Conservation (phyloP, 495 filamentous ascomycete genomes). For the Recurvomyces mirabilis region DNA sequence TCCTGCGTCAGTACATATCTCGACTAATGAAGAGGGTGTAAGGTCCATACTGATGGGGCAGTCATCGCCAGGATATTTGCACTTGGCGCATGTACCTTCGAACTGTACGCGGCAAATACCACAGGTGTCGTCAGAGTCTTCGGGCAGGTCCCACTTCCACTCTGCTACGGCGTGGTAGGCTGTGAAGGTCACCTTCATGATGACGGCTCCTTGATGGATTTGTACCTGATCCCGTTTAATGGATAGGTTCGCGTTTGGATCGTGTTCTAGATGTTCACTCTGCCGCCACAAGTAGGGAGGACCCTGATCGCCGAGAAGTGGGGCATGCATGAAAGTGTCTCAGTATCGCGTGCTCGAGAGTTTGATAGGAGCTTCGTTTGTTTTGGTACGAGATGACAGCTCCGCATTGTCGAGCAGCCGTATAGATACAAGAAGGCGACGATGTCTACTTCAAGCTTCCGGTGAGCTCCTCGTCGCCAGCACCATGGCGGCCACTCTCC, state of each 20-base stretch:
- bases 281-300: too few relatives aligned
- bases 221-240: neutral
- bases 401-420: neutral
- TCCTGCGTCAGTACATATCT: neutral
- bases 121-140: constrained; percentile 75
- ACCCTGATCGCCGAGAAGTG: constrained; percentile 1
- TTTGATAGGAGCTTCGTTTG: neutral
- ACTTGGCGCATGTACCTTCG: constrained; percentile 92
- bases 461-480: neutral
- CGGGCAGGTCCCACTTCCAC: constrained; percentile 96
- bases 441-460: too few relatives aligned
- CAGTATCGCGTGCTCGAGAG: neutral
- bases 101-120: constrained; percentile 98
- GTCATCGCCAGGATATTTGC: constrained; percentile 95
- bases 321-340: neutral
- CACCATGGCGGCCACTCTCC: constrained; percentile 9
- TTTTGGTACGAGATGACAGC: neutral
- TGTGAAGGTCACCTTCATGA: constrained; percentile 89
- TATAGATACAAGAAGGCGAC: neutral
- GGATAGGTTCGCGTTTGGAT: neutral
- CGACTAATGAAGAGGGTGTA: neutral
- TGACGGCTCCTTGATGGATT: constrained; percentile 1
- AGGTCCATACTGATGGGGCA: constrained; percentile 70
- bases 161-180: constrained; percentile 88
- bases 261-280: constrained; percentile 7